Percentiles rank a stretch among this genome's conserved stretches.
phyloP scores from a whole-genome alignment of 306 rosid genomes.

The Malus asiatica region DNA sequence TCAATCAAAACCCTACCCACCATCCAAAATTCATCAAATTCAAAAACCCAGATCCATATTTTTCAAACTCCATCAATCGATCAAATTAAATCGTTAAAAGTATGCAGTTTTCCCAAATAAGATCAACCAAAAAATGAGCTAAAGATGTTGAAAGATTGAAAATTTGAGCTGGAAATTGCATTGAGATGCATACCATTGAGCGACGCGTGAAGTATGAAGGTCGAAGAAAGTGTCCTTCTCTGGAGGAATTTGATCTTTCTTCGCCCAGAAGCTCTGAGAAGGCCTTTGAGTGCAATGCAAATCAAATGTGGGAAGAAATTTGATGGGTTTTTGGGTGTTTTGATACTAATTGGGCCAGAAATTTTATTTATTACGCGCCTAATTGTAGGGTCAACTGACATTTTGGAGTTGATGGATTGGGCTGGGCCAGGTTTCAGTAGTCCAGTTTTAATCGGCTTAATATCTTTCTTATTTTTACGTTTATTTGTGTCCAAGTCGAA shows the following conservation, averaged over 20 bases:
- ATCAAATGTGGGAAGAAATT: neutral
- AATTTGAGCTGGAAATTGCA: neutral
- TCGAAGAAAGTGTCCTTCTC: neutral
- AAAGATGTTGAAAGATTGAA: neutral
- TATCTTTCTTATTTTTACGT: too few species aligned
- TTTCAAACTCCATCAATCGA: neutral
- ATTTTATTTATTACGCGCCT: neutral
- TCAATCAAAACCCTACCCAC: neutral
- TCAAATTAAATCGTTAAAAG: neutral
- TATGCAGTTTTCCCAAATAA: neutral
- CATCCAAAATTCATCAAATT: neutral
- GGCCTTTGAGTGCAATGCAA: neutral
- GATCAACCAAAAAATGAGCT: neutral
- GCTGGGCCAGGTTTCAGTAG: neutral
- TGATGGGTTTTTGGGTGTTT: neutral
- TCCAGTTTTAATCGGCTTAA: neutral
- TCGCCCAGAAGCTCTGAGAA: neutral
- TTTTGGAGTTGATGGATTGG: neutral
- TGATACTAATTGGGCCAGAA: neutral
- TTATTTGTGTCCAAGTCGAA: too few species aligned
- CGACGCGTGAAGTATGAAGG: neutral
- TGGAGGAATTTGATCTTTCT: neutral
- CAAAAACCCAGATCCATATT: neutral
- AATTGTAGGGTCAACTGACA: neutral
- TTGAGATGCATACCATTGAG: constrained; percentile 3